A percentile compares a stretch with the other conserved stretches of the same genome.
Evolutionary conservation across 208 protist species (phyloP).

Genomic region (Leishmania tarentolae): DNA sequence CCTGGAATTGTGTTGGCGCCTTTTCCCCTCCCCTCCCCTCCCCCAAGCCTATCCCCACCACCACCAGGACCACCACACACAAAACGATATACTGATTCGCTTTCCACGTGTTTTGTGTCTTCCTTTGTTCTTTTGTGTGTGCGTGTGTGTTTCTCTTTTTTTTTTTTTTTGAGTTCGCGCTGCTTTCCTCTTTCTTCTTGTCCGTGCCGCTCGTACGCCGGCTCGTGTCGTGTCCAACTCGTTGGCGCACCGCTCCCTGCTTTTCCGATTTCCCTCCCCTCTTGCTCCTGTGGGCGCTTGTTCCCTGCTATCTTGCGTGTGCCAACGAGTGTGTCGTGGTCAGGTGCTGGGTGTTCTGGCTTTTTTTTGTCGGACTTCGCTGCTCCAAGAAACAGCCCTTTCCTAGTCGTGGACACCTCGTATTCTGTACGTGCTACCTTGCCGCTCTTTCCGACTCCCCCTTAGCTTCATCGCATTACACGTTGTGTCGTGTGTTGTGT

Average conservation of each 20-base stretch:
- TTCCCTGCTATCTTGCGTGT: neutral
- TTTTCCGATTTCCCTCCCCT: neutral
- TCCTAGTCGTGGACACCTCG: neutral
- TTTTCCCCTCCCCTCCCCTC: too few species aligned
- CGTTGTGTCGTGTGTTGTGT: neutral
- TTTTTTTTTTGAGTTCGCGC: neutral
- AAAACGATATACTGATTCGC: neutral
- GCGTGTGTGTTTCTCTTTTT: neutral
- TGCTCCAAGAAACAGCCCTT: neutral
- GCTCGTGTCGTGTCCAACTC: neutral
- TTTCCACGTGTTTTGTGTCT: neutral
- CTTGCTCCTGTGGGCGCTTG: neutral
- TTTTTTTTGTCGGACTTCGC: neutral
- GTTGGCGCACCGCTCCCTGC: neutral
- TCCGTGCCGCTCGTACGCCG: neutral
- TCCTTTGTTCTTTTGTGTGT: neutral
- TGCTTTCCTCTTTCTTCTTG: neutral
- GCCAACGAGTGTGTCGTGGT: neutral
- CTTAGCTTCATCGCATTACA: neutral
- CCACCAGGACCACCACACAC: too few species aligned
- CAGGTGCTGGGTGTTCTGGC: constrained; percentile 11
- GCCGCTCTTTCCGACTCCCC: neutral
- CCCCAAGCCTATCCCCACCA: too few species aligned
- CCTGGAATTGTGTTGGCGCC: neutral
- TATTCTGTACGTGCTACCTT: neutral